phyloP scores from a whole-genome alignment of 495 filamentous ascomycete genomes.

The Aspergillus homomorphus region DNA sequence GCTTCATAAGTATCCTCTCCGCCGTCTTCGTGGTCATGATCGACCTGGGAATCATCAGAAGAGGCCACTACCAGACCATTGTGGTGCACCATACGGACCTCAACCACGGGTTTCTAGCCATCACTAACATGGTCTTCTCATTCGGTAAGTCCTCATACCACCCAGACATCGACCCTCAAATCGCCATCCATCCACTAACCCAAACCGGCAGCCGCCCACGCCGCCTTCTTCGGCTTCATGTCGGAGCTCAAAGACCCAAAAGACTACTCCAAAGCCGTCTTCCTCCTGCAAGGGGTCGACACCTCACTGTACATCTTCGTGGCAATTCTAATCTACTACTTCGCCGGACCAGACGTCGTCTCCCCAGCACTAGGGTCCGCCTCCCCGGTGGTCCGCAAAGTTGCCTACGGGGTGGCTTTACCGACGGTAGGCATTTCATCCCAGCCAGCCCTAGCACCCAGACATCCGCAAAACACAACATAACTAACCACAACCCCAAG shows the following conservation, averaged over 20 bases:
- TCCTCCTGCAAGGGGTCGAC: constrained; percentile 53
- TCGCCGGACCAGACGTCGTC: constrained; percentile 56
- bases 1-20: constrained; percentile 58
- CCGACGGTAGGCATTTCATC: constrained; percentile 47
- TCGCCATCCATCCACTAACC: neutral
- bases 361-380: constrained; percentile 66
- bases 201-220: constrained; percentile 45
- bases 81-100: constrained; percentile 8
- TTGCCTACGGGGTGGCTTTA: constrained; percentile 64
- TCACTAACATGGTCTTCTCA: constrained; percentile 37
- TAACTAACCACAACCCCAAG: too few species aligned
- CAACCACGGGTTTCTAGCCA: constrained; percentile 24
- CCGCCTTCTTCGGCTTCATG: constrained; percentile 66
- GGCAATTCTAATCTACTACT: constrained; percentile 53
- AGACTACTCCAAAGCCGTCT: constrained; percentile 58
- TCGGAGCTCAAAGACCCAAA: constrained; percentile 61
- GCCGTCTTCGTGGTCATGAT: constrained; percentile 68
- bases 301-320: constrained; percentile 53
- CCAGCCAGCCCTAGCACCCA: constrained; percentile 10
- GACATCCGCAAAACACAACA: too few species aligned
- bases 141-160: constrained; percentile 18
- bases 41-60: constrained; percentile 44
- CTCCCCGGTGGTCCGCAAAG: constrained; percentile 52
- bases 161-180: neutral
- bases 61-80: constrained; percentile 1